phyloP scores from a whole-genome alignment of 495 filamentous ascomycete genomes.

The Aspergillus coremiiformis region DNA sequence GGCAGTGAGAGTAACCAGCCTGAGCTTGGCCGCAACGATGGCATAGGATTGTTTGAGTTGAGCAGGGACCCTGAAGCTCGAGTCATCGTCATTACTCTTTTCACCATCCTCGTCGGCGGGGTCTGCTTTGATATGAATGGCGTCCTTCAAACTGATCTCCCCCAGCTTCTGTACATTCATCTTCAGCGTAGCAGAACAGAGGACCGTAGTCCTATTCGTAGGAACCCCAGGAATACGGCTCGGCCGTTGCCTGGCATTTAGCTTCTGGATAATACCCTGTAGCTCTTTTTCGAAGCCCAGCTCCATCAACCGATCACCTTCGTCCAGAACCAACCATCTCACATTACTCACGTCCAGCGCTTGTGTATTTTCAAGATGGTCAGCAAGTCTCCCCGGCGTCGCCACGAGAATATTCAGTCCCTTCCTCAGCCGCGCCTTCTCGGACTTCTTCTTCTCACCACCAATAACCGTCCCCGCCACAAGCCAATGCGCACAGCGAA shows the following conservation, averaged over 20 bases:
- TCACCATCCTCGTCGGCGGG: conserved; percentile 35
- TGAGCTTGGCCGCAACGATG: conserved; percentile 78
- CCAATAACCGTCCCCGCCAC: conserved; percentile 89
- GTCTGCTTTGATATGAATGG: conserved; percentile 75
- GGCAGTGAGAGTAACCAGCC: conserved; percentile 77
- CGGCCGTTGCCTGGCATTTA: conserved; percentile 43
- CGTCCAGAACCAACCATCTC: conserved; percentile 88
- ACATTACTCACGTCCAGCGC: conserved; percentile 81
- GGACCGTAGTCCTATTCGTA: conserved; percentile 68
- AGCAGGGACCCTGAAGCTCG: conserved; percentile 71
- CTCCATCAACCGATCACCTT: conserved; percentile 95
- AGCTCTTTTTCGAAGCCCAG: conserved; percentile 91
- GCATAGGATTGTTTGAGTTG: conserved; percentile 89
- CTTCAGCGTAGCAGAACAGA: conserved; percentile 96
- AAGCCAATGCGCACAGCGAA: conserved; percentile 81
- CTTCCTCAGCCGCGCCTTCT: conserved; percentile 87
- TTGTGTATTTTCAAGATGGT: conserved; percentile 88
- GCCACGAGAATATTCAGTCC: conserved; percentile 93
- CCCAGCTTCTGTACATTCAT: conserved; percentile 87
- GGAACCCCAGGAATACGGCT: conserved; percentile 56
- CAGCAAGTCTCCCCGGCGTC: conserved; percentile 80
- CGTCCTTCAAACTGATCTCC: conserved; percentile 91
- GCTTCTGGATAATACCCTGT: conserved; percentile 69
- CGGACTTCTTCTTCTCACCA: conserved; percentile 94
- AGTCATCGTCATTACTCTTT: conserved; percentile 38